Conservation (phyloP, 768 basidiomycete genomes). For the Mycena alexandri region DNA sequence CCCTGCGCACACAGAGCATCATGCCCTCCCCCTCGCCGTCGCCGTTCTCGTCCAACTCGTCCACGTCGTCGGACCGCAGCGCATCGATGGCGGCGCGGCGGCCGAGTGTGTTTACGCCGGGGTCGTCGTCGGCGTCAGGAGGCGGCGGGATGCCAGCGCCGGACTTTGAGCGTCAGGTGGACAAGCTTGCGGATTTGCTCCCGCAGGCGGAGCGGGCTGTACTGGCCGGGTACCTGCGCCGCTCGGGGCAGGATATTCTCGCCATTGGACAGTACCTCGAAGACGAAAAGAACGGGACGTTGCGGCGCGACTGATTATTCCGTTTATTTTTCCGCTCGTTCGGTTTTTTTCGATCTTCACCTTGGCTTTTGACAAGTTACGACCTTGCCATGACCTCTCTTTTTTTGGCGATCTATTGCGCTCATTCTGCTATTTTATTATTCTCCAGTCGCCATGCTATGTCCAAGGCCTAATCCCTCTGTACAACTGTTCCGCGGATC, state of each 20-base stretch:
- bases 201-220: slow-evolving; percentile 79
- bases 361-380: slow-evolving; percentile 8
- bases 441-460: slow-evolving; percentile 27
- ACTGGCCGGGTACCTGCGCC: slow-evolving; percentile 78
- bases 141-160: neutral
- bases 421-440: slow-evolving; percentile 16
- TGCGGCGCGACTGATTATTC: slow-evolving; percentile 53
- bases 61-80: slow-evolving; percentile 43
- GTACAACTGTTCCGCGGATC: slow-evolving; percentile 9
- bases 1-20: slow-evolving; percentile 77
- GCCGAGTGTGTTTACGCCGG: slow-evolving; percentile 52
- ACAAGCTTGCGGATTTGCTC: slow-evolving; percentile 76
- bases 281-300: slow-evolving; percentile 81
- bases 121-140: slow-evolving; percentile 18
- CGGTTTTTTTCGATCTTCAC: neutral
- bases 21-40: slow-evolving; percentile 56
- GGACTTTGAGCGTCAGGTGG: slow-evolving; percentile 72
- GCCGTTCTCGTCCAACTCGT: slow-evolving; percentile 44
- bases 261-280: slow-evolving; percentile 91
- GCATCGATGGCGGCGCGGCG: slow-evolving; percentile 48
- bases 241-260: slow-evolving; percentile 83
- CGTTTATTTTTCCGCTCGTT: neutral
- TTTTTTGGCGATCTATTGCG: slow-evolving; percentile 18
- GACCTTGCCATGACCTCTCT: slow-evolving; percentile 30
- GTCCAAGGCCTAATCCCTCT: slow-evolving; percentile 22